A percentile compares a stretch with the other conserved stretches of the same genome.
Conservation (phyloP, 345 rosid genomes). For the Citrus cavaleriei region DNA sequence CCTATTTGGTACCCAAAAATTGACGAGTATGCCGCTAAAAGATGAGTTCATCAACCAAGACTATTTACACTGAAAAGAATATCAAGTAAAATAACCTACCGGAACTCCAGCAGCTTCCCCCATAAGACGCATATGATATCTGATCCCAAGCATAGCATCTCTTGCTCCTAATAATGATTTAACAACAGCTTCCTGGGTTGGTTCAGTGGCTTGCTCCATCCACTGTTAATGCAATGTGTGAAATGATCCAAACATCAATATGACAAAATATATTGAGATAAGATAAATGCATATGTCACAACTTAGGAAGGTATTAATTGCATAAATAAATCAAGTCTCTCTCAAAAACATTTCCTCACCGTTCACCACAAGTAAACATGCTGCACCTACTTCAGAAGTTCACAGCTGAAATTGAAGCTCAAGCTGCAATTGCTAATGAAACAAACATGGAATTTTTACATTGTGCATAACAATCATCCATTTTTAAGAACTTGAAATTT, state of each 20-base stretch:
- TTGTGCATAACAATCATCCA: not conserved
- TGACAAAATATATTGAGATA: not conserved
- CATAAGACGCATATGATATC: slow-evolving; percentile 72
- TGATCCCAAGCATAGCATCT: slow-evolving; percentile 71
- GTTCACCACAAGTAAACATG: not conserved
- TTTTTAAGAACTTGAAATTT: not conserved
- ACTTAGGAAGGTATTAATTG: not conserved
- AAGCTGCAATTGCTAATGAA: not conserved
- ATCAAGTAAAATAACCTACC: slow-evolving; percentile 34
- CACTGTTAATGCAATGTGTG: slow-evolving; percentile 54
- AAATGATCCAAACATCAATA: slow-evolving; percentile 11
- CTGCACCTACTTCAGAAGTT: not conserved
- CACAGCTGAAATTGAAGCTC: not conserved
- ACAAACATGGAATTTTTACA: not conserved
- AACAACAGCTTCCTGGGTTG: slow-evolving; percentile 53
- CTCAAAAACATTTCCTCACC: not conserved
- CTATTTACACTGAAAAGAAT: not conserved
- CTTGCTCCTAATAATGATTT: slow-evolving; percentile 64
- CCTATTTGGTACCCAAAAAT: not conserved
- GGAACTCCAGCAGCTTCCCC: slow-evolving; percentile 90
- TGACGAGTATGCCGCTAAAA: not conserved
- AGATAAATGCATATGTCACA: not conserved
- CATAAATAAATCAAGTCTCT: not conserved
- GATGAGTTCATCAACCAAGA: not conserved
- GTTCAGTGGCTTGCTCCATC: slow-evolving; percentile 59